These are phyloP conservation scores for Monilinia fructigena DNA, from an alignment of 2,329 filamentous ascomycete species.

Conservation along the genomic window DNA sequence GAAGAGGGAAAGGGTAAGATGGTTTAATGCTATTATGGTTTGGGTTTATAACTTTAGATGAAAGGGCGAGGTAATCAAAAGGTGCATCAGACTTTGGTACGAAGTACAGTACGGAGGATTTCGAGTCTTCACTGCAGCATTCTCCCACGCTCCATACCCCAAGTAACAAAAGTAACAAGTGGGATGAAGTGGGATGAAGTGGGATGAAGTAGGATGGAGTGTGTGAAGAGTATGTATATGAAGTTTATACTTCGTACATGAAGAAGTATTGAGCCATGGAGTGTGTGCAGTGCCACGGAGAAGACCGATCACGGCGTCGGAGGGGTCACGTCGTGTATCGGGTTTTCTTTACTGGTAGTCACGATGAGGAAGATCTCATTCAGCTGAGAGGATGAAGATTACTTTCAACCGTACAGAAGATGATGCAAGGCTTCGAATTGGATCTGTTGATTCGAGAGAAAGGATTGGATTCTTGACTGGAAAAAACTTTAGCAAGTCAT, in stretches of 20 bases:
- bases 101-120: no score
- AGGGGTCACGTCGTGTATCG: conserved; percentile 7
- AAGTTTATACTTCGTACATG: no score
- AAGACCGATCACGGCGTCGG: conserved; percentile 17
- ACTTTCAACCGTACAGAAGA: neutral
- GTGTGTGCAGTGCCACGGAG: neutral
- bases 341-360: neutral
- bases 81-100: neutral
- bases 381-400: neutral
- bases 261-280: neutral
- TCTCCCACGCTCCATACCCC: conserved; percentile 5
- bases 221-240: no score
- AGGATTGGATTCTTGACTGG: neutral
- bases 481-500: conserved; percentile 3
- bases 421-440: neutral
- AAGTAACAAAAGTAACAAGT: neutral
- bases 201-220: neutral
- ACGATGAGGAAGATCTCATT: neutral
- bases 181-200: neutral
- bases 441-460: neutral
- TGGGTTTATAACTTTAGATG: neutral
- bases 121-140: neutral
- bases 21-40: neutral
- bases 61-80: neutral
- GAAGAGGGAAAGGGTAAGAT: neutral